These are phyloP conservation scores for Musa itinerans DNA, from an alignment of 176 grass and related monocot genomes.

Conservation along the genomic window DNA sequence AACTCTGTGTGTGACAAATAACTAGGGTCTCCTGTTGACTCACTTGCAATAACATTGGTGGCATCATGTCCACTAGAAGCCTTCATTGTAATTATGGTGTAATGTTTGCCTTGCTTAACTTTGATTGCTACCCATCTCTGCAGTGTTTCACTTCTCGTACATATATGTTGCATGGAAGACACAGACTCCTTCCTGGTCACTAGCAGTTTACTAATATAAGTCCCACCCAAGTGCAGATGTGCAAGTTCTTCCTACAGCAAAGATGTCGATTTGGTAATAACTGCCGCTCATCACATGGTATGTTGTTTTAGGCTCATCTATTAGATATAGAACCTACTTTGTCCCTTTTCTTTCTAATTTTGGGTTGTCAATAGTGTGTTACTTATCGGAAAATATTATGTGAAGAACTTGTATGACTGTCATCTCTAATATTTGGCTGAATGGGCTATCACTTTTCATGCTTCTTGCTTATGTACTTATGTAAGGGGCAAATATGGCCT, in stretches of 20 bases:
- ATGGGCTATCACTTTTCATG: neutral
- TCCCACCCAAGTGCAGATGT: constrained; percentile 71
- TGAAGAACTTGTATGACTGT: too few species aligned
- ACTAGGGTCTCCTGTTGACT: neutral
- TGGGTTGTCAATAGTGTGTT: neutral
- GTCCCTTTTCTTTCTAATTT: neutral
- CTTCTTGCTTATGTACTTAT: neutral
- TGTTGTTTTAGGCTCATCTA: constrained; percentile 34
- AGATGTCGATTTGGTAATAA: constrained; percentile 94
- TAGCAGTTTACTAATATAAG: constrained; percentile 43
- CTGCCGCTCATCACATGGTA: constrained; percentile 96
- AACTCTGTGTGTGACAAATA: too few species aligned
- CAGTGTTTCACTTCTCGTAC: neutral
- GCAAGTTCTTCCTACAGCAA: constrained; percentile 99
- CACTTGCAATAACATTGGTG: neutral
- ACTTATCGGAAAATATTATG: too few species aligned
- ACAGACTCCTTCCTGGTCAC: neutral
- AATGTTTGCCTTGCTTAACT: neutral
- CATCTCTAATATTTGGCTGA: too few species aligned
- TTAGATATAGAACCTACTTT: neutral
- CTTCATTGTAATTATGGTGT: neutral
- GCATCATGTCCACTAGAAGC: neutral
- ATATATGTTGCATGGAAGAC: neutral
- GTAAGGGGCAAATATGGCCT: neutral
- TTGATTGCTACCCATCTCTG: neutral